Evolutionary conservation across 805 yeast genomes (phyloP).

Genomic region (Ogataea angusta): DNA sequence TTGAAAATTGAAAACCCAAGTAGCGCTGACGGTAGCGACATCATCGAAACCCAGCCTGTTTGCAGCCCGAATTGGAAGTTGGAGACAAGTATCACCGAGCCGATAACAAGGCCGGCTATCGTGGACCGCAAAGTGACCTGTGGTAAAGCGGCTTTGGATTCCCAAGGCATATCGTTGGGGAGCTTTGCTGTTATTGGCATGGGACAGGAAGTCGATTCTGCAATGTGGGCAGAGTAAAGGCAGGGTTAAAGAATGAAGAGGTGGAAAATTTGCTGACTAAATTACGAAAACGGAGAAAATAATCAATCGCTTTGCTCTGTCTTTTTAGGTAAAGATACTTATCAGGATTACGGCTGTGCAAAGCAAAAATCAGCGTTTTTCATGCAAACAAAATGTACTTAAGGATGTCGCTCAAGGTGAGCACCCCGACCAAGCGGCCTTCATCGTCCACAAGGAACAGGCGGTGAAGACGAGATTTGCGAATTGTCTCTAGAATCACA

Average conservation of each 20-base stretch:
- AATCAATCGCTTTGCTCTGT: conserved; percentile 4
- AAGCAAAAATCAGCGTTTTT: not conserved
- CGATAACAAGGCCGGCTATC: conserved; percentile 75
- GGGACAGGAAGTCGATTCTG: not conserved
- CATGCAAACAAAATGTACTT: conserved; percentile 69
- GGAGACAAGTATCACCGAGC: conserved; percentile 79
- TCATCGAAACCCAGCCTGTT: conserved; percentile 99
- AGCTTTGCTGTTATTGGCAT: conserved; percentile 20
- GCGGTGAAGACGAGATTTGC: conserved; percentile 88
- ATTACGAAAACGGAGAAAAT: not conserved
- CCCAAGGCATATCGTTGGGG: conserved; percentile 34
- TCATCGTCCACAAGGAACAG: conserved; percentile 87
- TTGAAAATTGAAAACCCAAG: conserved; percentile 83
- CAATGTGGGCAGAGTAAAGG: not conserved
- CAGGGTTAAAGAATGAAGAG: not conserved
- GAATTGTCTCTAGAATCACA: conserved; percentile 87
- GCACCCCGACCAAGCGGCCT: conserved; percentile 75
- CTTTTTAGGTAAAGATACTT: conserved; percentile 1
- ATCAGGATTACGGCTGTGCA: conserved; percentile 10
- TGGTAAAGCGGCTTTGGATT: conserved; percentile 48
- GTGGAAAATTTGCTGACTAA: not conserved
- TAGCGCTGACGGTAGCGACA: conserved; percentile 92
- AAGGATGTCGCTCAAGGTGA: conserved; percentile 88
- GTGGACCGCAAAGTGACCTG: conserved; percentile 76
- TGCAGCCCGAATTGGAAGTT: conserved; percentile 96